Percentiles rank a stretch among this genome's conserved stretches.
phyloP scores from a whole-genome alignment of 768 basidiomycete genomes.

The Lentinula guzmanii region DNA sequence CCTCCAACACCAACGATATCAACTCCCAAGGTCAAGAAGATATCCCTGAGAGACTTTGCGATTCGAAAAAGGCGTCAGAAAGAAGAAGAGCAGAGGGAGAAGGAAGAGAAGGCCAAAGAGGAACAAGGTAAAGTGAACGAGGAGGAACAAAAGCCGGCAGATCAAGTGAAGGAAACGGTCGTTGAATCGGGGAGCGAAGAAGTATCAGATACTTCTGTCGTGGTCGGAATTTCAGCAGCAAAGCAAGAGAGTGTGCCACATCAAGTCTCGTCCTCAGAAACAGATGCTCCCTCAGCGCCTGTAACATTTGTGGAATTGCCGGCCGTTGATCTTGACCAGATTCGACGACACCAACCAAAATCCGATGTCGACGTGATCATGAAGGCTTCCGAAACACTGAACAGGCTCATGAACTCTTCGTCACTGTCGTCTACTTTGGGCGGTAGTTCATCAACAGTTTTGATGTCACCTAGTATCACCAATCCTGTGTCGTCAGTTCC shows the following conservation, averaged over 20 bases:
- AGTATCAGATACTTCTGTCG: not conserved
- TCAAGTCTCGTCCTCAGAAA: not conserved
- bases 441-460: not conserved
- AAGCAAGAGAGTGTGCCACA: too few species aligned
- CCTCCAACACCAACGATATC: not conserved
- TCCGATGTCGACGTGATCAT: not conserved
- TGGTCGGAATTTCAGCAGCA: not conserved
- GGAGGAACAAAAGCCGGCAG: not conserved
- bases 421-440: not conserved
- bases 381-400: conserved; percentile 1
- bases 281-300: not conserved
- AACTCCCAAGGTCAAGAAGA: conserved; percentile 3
- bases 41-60: conserved; percentile 4
- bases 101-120: not conserved
- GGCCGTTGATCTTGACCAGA: not conserved
- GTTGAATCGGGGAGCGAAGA: not conserved
- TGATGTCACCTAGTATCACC: not conserved
- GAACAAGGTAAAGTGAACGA: not conserved
- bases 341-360: not conserved
- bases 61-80: not conserved
- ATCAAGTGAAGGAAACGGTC: not conserved
- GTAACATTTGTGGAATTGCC: not conserved
- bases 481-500: not conserved
- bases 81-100: conserved; percentile 5
- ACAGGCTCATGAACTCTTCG: not conserved